phyloP scores from a whole-genome alignment of 2,329 filamentous ascomycete species.

The Thielaviopsis musarum region DNA sequence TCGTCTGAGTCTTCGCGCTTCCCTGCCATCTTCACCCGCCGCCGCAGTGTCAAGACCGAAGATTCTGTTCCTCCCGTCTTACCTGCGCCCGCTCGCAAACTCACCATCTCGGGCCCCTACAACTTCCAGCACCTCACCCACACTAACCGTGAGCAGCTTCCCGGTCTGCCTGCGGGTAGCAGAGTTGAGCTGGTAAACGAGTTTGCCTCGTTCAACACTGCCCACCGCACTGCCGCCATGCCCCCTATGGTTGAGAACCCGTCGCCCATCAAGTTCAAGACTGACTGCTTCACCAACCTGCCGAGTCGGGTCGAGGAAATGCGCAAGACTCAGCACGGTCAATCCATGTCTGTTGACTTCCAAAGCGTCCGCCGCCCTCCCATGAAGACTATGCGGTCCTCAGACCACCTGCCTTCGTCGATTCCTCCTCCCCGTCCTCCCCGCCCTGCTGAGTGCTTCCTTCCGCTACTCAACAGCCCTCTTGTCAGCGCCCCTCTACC shows the following conservation, averaged over 20 bases:
- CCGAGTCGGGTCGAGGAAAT: conserved; percentile 10
- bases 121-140: conserved; percentile 51
- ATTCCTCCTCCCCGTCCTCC: conserved; percentile 29
- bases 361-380: background rate
- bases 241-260: conserved; percentile 14
- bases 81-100: conserved; percentile 13
- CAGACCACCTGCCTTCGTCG: conserved; percentile 30
- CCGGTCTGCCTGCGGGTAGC: conserved; percentile 24
- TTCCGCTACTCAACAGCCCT: conserved; percentile 9
- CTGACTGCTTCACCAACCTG: background rate
- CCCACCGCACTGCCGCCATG: conserved; percentile 9
- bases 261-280: conserved; percentile 24
- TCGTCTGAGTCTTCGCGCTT: conserved; percentile 15
- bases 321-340: conserved; percentile 12
- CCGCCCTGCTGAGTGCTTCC: conserved; percentile 23
- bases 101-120: conserved; percentile 45
- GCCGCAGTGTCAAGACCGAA: conserved; percentile 15
- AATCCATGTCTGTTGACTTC: conserved; percentile 10
- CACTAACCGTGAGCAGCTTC: conserved; percentile 32
- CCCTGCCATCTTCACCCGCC: conserved; percentile 33
- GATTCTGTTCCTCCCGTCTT: conserved; percentile 11
- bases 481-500: conserved; percentile 24
- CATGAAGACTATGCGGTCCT: conserved; percentile 29
- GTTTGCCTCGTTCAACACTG: conserved; percentile 16
- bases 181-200: conserved; percentile 27